Evolutionary conservation across 768 basidiomycete genomes (phyloP).

Genomic region (Tylopilus sp.): DNA sequence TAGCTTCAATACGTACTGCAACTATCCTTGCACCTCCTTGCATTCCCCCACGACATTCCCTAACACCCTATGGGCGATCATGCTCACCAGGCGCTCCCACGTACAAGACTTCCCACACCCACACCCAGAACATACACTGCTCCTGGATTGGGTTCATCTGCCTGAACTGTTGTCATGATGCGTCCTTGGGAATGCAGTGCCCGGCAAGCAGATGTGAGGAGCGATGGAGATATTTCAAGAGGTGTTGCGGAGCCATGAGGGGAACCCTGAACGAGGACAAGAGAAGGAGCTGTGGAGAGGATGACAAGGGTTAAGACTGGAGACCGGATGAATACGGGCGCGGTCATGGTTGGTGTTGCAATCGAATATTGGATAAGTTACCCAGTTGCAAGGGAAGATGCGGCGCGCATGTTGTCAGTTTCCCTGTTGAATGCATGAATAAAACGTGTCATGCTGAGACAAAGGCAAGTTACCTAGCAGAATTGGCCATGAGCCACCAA

Average conservation of each 20-base stretch:
- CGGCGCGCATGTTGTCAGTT: conserved; percentile 89
- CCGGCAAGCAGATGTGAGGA: too few relatives aligned
- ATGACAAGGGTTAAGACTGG: conserved; percentile 88
- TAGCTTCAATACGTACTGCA: too few relatives aligned
- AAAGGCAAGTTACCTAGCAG: conserved; percentile 57
- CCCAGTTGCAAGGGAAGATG: conserved; percentile 77
- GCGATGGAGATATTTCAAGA: too few relatives aligned
- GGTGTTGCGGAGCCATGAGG: conserved; percentile 71
- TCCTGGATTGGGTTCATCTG: too few relatives aligned
- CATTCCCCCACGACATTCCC: too few relatives aligned
- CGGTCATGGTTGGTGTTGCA: conserved; percentile 73
- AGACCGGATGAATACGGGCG: conserved; percentile 78
- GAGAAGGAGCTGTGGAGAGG: conserved; percentile 81
- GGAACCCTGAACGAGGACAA: conserved; percentile 70
- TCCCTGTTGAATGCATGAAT: conserved; percentile 52
- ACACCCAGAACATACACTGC: too few relatives aligned
- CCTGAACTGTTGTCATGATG: too few relatives aligned
- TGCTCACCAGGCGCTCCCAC: too few relatives aligned
- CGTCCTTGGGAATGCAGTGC: too few relatives aligned
- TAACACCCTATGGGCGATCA: too few relatives aligned
- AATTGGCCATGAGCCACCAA: conserved; percentile 93
- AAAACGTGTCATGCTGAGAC: neutral
- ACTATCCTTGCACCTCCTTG: too few relatives aligned
- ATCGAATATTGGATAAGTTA: conserved; percentile 76
- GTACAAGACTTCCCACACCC: too few relatives aligned